Conservation (phyloP, 371 early-diverging fungal species). For the Batkoa obscura region DNA sequence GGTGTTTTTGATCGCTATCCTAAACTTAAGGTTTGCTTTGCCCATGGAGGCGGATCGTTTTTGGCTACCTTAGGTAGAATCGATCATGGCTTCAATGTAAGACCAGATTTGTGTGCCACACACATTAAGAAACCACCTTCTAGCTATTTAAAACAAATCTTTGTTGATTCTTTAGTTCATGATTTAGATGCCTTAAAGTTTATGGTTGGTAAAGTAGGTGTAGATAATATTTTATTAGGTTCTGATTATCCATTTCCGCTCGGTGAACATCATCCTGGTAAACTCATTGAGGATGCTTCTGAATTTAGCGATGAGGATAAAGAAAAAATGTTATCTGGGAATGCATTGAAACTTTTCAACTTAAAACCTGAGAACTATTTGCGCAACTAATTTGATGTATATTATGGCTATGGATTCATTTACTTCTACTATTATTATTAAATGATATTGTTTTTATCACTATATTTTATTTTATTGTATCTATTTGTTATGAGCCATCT, state of each 20-base stretch:
- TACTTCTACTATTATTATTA: not conserved
- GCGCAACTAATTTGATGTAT: not conserved
- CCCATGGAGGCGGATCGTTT: slow-evolving; percentile 54
- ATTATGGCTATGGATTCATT: not conserved
- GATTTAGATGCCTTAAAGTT: slow-evolving; percentile 39
- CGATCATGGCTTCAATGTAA: slow-evolving; percentile 40
- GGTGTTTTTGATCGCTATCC: slow-evolving; percentile 47
- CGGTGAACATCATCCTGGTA: slow-evolving; percentile 45
- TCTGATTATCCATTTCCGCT: slow-evolving; percentile 55
- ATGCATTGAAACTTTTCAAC: not conserved
- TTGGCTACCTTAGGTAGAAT: slow-evolving; percentile 42
- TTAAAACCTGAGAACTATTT: not conserved
- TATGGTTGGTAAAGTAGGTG: slow-evolving; percentile 41
- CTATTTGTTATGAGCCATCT: not conserved
- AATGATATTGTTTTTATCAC: not conserved
- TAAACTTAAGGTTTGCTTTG: slow-evolving; percentile 35
- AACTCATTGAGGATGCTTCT: slow-evolving; percentile 26
- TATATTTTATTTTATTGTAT: not conserved
- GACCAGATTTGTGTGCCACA: slow-evolving; percentile 44
- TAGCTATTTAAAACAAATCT: slow-evolving; percentile 30
- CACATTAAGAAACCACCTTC: slow-evolving; percentile 25
- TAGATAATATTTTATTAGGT: slow-evolving; percentile 36
- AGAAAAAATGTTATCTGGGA: slow-evolving; percentile 3
- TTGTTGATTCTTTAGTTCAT: slow-evolving; percentile 48
- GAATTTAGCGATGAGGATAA: slow-evolving; percentile 26